phyloP scores from a whole-genome alignment of 805 yeast species.

The Sugiyamaella valdiviana region DNA sequence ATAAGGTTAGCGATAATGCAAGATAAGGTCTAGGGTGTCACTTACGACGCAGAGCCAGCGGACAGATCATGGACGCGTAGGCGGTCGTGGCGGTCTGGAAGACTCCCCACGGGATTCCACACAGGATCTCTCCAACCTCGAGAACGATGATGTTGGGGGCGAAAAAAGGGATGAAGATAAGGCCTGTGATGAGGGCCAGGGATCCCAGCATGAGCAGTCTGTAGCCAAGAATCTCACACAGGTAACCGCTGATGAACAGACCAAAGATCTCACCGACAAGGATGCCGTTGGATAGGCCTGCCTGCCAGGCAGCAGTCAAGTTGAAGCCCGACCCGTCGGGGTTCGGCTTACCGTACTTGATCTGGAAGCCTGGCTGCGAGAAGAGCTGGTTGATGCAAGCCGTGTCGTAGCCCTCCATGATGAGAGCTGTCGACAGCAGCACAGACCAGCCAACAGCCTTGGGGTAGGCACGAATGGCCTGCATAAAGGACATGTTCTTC shows the following conservation, averaged over 20 bases:
- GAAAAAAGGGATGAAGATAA: constrained; percentile 43
- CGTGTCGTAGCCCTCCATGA: constrained; percentile 47
- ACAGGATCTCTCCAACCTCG: constrained; percentile 35
- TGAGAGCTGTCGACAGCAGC: constrained; percentile 38
- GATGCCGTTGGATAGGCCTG: constrained; percentile 19
- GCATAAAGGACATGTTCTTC: constrained; percentile 25
- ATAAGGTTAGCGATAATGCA: constrained; percentile 6
- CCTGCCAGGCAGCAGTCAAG: constrained; percentile 23
- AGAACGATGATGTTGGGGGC: constrained; percentile 35
- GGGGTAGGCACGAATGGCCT: constrained; percentile 38
- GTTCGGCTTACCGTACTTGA: constrained; percentile 34
- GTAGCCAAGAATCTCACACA: constrained; percentile 43
- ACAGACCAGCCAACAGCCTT: constrained; percentile 43
- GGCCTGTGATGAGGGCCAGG: constrained; percentile 31
- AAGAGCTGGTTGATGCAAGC: constrained; percentile 28
- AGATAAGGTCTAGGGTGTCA: neutral
- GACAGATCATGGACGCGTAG: constrained; percentile 53
- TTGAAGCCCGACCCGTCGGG: constrained; percentile 6
- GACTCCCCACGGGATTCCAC: constrained; percentile 46
- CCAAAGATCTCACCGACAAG: constrained; percentile 41
- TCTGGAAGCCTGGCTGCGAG: constrained; percentile 29
- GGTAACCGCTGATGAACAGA: constrained; percentile 39
- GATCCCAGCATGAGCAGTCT: constrained; percentile 37
- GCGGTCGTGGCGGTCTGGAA: constrained; percentile 45
- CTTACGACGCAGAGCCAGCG: constrained; percentile 39